Evolutionary conservation across 2,329 filamentous ascomycete species (phyloP), one percentile per base, ranked within the genome.

Genomic region (Mycocentrospora acerina): DNA sequence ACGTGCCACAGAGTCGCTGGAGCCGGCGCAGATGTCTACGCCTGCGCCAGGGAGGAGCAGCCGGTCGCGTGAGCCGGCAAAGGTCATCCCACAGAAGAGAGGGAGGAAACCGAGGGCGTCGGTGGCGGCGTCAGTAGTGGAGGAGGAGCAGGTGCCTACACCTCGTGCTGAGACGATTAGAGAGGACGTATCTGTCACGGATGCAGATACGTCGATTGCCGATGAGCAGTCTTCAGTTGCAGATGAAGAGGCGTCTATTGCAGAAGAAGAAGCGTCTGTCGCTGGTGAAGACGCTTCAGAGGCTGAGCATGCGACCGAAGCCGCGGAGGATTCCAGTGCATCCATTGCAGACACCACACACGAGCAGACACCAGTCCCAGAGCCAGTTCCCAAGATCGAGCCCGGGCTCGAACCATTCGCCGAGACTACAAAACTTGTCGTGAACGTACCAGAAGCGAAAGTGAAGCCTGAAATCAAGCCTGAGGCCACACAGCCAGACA

Each of bases 381-480:
- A 36, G 27, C 40, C 36, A 34, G 24, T 31, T 67, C 44, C 40
- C 11, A 16, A 50, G 49, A 29, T 35, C 50, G 30, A 59, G 24
- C 35, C 36, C 3, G 29, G 73, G 10, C 40, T 45, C 4, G 46
- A 44, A 14, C 18, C 41, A 12, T 14, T 91, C 29, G 77, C 80
- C 44, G 88, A 95, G 59, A 88, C 90, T 47, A 90, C 88, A 11
- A 74, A 78, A 26, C 72, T 78, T 14, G 79, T 77, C 25, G 69
- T 85, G 55, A 90, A 90, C 64, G 78, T 48, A 24, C 52, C 59
- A 22, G 43, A 41, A 18, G 18, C 40, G 24, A 24, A 28, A 19
- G 12, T 11, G n/a, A 27, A 27, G 11, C 28, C 37, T 13, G 30
- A 31, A 22, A 24, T 24, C 7, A 28, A 45, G 16, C 43, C 43